These are phyloP conservation scores for Leishmania aethiopica DNA, from an alignment of 208 protist species.

Conservation along the genomic window DNA sequence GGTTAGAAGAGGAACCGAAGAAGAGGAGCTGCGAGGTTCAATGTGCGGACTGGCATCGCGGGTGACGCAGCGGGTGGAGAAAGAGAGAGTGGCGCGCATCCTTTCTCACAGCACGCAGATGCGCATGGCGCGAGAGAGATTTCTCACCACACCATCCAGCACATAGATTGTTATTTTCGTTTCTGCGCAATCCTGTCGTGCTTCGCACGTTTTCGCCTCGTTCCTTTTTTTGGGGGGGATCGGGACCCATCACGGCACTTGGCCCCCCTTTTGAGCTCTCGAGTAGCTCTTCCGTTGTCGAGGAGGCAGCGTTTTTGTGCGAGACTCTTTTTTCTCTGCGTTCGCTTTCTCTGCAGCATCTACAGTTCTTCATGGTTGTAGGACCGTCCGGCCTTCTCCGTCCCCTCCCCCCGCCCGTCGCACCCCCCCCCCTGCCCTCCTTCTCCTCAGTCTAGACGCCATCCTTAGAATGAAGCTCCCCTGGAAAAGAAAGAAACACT, in stretches of 20 bases:
- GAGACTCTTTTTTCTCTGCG: background rate
- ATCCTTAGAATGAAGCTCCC: slow-evolving; percentile 1
- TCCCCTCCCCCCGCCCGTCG: background rate
- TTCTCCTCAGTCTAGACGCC: background rate
- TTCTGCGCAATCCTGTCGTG: background rate
- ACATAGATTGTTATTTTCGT: background rate
- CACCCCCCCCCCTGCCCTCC: background rate
- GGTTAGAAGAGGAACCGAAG: background rate
- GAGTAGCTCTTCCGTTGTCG: background rate
- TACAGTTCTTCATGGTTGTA: background rate
- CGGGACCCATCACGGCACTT: background rate
- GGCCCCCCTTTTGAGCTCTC: background rate
- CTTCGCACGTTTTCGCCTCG: background rate
- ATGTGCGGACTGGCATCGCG: background rate
- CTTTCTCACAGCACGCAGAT: background rate
- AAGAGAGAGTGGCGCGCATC: background rate
- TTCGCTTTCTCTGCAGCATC: background rate
- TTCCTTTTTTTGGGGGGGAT: background rate
- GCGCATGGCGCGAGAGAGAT: too few relatives aligned
- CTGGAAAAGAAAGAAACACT: background rate
- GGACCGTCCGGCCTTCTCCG: background rate
- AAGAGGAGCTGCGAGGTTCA: background rate
- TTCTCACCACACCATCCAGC: background rate
- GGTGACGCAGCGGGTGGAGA: background rate
- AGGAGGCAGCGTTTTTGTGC: background rate